These are phyloP conservation scores for Coemansia sp. DNA, from an alignment of 192 early-diverging fungal genomes.

Conservation along the genomic window DNA sequence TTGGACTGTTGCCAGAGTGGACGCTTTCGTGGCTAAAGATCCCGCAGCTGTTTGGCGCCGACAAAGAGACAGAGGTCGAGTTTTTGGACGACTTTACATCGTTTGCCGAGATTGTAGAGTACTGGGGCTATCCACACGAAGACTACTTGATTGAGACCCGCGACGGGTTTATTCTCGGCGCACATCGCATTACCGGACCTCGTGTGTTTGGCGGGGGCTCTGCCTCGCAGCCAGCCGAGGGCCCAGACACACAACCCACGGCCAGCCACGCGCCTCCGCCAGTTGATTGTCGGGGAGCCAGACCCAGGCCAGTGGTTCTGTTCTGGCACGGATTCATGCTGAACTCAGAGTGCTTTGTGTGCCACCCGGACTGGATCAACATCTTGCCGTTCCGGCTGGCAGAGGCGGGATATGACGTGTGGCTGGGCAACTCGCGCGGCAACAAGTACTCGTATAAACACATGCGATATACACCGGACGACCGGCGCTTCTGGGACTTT, in stretches of 20 bases:
- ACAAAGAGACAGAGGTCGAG: constrained; percentile 36
- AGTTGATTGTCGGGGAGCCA: neutral
- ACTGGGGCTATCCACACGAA: constrained; percentile 78
- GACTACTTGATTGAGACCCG: constrained; percentile 81
- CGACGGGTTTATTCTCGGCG: constrained; percentile 81
- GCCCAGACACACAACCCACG: neutral
- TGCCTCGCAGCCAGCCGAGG: constrained; percentile 4
- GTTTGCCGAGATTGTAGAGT: constrained; percentile 48
- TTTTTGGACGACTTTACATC: constrained; percentile 52
- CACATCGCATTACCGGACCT: constrained; percentile 71
- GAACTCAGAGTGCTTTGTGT: constrained; percentile 91
- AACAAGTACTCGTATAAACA: constrained; percentile 95
- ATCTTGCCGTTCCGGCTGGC: constrained; percentile 82
- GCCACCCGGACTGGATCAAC: constrained; percentile 69
- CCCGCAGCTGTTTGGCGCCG: constrained; percentile 26
- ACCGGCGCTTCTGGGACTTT: constrained; percentile 88
- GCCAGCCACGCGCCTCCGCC: neutral
- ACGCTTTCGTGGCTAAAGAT: constrained; percentile 29
- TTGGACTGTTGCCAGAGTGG: constrained; percentile 52
- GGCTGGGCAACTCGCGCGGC: constrained; percentile 91
- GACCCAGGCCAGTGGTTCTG: constrained; percentile 77
- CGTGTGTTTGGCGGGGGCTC: constrained; percentile 19
- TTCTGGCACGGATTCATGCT: constrained; percentile 95
- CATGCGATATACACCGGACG: constrained; percentile 58
- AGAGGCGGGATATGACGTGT: constrained; percentile 91